Evolutionary conservation across 352 stramenopile genomes (phyloP), one percentile per base, ranked within the genome.

Genomic region (Phytophthora foliorum): DNA sequence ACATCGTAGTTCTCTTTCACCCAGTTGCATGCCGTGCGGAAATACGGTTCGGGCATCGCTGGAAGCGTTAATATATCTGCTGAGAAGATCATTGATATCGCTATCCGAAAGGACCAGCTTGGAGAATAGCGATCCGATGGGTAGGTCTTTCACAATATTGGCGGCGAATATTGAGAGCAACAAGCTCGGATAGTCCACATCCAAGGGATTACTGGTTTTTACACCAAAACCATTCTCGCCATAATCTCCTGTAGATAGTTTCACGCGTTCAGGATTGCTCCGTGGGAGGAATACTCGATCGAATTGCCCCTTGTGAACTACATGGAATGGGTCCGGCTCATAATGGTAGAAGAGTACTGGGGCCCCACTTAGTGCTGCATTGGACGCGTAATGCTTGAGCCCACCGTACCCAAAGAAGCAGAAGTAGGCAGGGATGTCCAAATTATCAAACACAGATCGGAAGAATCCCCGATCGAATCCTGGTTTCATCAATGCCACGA

Each of bases 311-410:
- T 79, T 52, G 52, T 91, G 27, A 2, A 38, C 48, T 13, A 82
- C 55, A 4, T 84, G 74, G 54, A 90, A 88, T 4, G 77, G 22
- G 29, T 88, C 81, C 6, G 83, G 83, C 63, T 88, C 56, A 27
- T 68, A 89, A 46, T 89, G 72, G 44, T 85, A 88, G 57, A 91
- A 91, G 1, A 87, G 24, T 19, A 90, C 78, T 1, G 70, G 65
- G 2, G 22, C 22, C 1, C 65, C 61, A 7, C 59, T 52, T 5
- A 41, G 19, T 38, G 79, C 74, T 32, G 62, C 65, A 1, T 80
- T 69, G 10, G 78, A 44, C 5, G 70, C 78, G 41, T 81, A 88
- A 9, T 67, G 27, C 16, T 77, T 62, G 10, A 84, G 58, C 10
- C 54, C 75, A 8, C 54, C 65, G 38, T 86, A 86, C 0, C 79